Conservation (phyloP, 345 rosid species). For the Acer saccharum region DNA sequence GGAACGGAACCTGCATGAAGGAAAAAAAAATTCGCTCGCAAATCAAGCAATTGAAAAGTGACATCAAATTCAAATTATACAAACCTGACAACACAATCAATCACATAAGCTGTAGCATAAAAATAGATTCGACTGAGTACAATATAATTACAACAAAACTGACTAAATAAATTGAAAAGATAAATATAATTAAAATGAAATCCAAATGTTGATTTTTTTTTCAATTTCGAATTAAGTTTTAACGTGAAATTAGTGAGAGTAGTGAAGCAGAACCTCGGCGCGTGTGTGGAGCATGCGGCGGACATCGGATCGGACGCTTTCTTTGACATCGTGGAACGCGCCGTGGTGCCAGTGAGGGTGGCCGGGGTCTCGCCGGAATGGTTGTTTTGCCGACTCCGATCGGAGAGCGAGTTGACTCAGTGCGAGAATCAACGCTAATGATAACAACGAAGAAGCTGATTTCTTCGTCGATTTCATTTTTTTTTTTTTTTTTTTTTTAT, state of each 20-base stretch:
- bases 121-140: background rate
- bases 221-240: background rate
- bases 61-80: background rate
- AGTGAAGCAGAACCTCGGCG: constrained; percentile 62
- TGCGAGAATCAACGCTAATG: constrained; percentile 22
- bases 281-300: constrained; percentile 97
- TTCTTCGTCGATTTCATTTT: constrained; percentile 36
- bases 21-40: background rate
- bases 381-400: constrained; percentile 60
- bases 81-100: background rate
- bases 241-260: background rate
- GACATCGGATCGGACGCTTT: constrained; percentile 84
- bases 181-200: too few species aligned
- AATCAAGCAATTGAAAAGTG: background rate
- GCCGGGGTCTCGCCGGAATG: constrained; percentile 92
- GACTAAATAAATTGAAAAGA: background rate
- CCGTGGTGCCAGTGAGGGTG: constrained; percentile 99
- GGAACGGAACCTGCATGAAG: constrained; percentile 82
- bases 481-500: constrained; percentile 22
- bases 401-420: constrained; percentile 44
- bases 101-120: too few species aligned
- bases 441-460: constrained; percentile 22
- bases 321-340: constrained; percentile 92
- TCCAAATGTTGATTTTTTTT: too few species aligned
- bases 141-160: background rate